phyloP scores from a whole-genome alignment of 345 rosid species.

The Orychophragmus violaceus region DNA sequence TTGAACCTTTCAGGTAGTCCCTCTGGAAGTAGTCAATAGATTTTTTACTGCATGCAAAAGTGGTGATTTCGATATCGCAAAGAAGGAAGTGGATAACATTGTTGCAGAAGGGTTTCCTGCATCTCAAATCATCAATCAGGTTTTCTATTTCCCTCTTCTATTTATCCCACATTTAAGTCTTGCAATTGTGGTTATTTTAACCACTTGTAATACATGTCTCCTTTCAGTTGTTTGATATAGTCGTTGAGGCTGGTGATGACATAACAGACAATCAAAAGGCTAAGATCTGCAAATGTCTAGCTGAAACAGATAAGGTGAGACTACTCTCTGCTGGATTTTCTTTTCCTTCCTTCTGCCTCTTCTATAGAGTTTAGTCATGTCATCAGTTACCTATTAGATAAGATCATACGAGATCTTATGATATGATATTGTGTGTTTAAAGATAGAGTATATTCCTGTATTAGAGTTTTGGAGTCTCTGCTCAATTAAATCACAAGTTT shows the following conservation, averaged over 20 bases:
- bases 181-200: not conserved
- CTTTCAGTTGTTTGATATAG: conserved; percentile 61
- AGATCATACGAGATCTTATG: too few relatives aligned
- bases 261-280: conserved; percentile 85
- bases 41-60: conserved; percentile 70
- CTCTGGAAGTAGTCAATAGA: conserved; percentile 51
- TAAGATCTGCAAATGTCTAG: conserved; percentile 72
- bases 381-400: too few relatives aligned
- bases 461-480: too few relatives aligned
- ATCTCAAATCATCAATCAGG: conserved; percentile 84
- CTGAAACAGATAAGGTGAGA: conserved; percentile 74
- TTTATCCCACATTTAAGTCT: not conserved
- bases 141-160: conserved; percentile 10
- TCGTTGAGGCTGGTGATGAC: conserved; percentile 59
- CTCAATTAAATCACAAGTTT: not conserved
- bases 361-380: not conserved
- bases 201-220: conserved; percentile 9
- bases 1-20: conserved; percentile 52
- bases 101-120: conserved; percentile 92
- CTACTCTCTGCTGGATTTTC: not conserved
- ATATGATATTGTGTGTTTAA: too few relatives aligned
- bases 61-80: conserved; percentile 89
- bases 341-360: not conserved
- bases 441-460: too few relatives aligned
- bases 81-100: conserved; percentile 71